These are phyloP conservation scores for Fusarium circinatum DNA, from an alignment of 2,329 filamentous ascomycete species.

Conservation along the genomic window DNA sequence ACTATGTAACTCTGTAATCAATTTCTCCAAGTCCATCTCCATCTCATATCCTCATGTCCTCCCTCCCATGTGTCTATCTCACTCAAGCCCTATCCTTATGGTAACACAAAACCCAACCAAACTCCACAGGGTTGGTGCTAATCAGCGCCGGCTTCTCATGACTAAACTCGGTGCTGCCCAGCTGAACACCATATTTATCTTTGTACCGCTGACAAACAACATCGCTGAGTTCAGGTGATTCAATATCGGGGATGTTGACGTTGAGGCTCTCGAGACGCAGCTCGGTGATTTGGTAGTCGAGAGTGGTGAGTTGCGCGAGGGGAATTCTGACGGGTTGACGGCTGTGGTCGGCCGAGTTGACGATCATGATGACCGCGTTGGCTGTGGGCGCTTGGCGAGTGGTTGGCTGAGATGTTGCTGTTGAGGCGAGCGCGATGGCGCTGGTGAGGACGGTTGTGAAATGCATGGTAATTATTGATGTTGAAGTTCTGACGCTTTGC, in stretches of 20 bases:
- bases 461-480: conserved; percentile 3
- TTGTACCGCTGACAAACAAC: conserved; percentile 27
- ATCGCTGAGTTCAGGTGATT: conserved; percentile 6
- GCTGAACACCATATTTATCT: conserved; percentile 27
- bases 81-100: conserved; percentile 7
- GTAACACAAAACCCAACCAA: conserved; percentile 28
- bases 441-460: conserved; percentile 10
- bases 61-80: fast-evolving
- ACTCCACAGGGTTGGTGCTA: conserved; percentile 32
- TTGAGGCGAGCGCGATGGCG: conserved; percentile 12
- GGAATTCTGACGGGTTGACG: conserved; percentile 26
- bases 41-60: too few species aligned
- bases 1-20: background rate
- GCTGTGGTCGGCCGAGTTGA: conserved; percentile 17
- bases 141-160: conserved; percentile 22
- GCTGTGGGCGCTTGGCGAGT: conserved; percentile 6
- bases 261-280: conserved; percentile 14
- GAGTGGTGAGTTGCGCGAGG: conserved; percentile 24
- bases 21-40: background rate
- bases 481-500: background rate
- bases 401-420: background rate
- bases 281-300: conserved; percentile 19
- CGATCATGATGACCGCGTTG: conserved; percentile 12
- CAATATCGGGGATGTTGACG: conserved; percentile 6
- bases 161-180: conserved; percentile 20